Base-by-base conservation (phyloP, 805 yeast genomes). In the Yamadazyma phyllophila region DNA sequence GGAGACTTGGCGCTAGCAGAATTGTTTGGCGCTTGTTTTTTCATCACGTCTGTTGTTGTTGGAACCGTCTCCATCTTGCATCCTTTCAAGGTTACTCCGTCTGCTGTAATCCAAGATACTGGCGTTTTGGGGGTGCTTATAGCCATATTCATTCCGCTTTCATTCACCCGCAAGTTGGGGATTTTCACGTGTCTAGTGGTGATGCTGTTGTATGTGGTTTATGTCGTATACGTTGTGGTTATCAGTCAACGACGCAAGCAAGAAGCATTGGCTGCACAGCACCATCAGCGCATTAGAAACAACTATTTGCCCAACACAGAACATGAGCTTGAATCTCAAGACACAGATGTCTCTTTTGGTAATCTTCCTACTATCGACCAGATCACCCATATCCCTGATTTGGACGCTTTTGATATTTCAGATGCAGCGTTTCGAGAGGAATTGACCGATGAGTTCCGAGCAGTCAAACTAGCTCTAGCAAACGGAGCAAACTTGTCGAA, bases 1-100 rank as follows among this genome's bases (percentile, higher is more conserved):
- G 80, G 85, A 0, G 77, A 88, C 0, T 68, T 92, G 59, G 97
- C 98, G 0, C 66, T 92, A 6, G 94, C 97, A 1, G 97, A 91
- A 61, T 69, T 92, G n/a, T 65, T 90, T 27, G 98, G 99, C 0
- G 94, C 97, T 1, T 87, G 95, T 0, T 79, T 86, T 37, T 90
- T 94, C 58, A 80, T 91, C 13, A 74, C 86, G 2, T 81, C 92
- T 1, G 84, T 88, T 10, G 87, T 92, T 0, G 73, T 88, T 17
- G 98, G 98, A 0, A 62, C 81, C 0, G 85, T 92, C 78, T 84
- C 88, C 0, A 61, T 90, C 0, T 61, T 82, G 1, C 73, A 77
- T 31, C 91, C 96, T 0, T 78, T 78, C 56, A 64, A 76, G 43
- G 85, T 88, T 15, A 73, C 78, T 36, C 65, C 66, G 42, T 41